Evolutionary conservation across 2,329 filamentous ascomycete genomes (phyloP).

Genomic region (Immersiporthe knoxdaviesiana): DNA sequence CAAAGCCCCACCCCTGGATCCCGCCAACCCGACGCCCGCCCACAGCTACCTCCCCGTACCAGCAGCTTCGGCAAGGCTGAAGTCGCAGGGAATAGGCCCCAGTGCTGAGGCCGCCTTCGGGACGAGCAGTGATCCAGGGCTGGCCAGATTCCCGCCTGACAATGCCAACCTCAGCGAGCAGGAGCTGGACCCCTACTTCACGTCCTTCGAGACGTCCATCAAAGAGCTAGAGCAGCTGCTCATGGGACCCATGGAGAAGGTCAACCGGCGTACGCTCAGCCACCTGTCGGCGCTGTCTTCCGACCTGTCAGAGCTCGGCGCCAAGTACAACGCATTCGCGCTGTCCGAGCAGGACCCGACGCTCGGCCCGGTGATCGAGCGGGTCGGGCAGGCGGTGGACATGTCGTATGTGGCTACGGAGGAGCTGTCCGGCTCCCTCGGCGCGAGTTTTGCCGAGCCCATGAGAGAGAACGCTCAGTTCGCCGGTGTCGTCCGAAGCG

Average conservation of each 20-base stretch:
- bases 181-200: conserved; percentile 94
- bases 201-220: conserved; percentile 88
- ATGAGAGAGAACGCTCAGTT: conserved; percentile 99
- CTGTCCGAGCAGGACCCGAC: conserved; percentile 89
- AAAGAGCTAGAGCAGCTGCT: conserved; percentile 88
- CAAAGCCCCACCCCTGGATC: conserved; percentile 92
- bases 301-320: conserved; percentile 90
- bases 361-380: conserved; percentile 89
- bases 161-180: conserved; percentile 78
- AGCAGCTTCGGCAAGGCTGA: conserved; percentile 82
- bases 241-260: conserved; percentile 93
- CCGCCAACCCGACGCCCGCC: conserved; percentile 86
- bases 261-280: conserved; percentile 85
- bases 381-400: conserved; percentile 91
- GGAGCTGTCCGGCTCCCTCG: conserved; percentile 84
- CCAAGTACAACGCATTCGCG: conserved; percentile 96
- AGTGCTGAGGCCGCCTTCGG: conserved; percentile 38
- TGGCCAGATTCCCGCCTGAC: conserved; percentile 82
- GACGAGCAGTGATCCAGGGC: conserved; percentile 58
- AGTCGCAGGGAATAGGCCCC: conserved; percentile 51
- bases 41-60: conserved; percentile 89
- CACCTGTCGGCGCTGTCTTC: conserved; percentile 83
- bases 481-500: conserved; percentile 86
- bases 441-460: conserved; percentile 92
- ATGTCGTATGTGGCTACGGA: conserved; percentile 95